phyloP scores from a whole-genome alignment of 805 yeast species.

The Cyberlindnera xylosilytica region DNA sequence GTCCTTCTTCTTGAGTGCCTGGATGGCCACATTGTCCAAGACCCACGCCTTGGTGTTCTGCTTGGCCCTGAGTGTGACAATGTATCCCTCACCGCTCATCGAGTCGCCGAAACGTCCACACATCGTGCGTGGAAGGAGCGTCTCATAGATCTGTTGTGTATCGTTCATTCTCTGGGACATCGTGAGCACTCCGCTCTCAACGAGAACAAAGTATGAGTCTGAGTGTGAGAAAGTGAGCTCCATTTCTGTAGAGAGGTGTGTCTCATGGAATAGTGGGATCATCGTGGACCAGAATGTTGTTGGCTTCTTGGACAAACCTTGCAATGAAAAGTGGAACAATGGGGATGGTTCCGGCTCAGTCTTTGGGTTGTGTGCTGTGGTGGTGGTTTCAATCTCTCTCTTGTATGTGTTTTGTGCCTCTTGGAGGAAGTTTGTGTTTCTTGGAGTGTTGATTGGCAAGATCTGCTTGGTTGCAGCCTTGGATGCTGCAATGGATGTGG shows the following conservation, averaged over 20 bases:
- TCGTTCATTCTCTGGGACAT: constrained; percentile 47
- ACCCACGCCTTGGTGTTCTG: constrained; percentile 69
- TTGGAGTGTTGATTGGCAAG: constrained; percentile 34
- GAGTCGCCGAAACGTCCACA: constrained; percentile 39
- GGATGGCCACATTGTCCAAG: constrained; percentile 45
- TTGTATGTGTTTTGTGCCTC: constrained; percentile 35
- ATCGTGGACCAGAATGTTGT: constrained; percentile 12
- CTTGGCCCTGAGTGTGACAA: constrained; percentile 51
- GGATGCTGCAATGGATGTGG: neutral
- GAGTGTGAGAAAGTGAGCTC: constrained; percentile 38
- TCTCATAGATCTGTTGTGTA: constrained; percentile 34
- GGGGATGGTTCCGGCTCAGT: constrained; percentile 12
- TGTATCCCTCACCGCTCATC: constrained; percentile 36
- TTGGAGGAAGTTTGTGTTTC: constrained; percentile 37
- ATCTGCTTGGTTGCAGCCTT: neutral
- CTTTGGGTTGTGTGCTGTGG: constrained; percentile 33
- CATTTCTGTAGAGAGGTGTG: constrained; percentile 46
- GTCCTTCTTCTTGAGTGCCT: constrained; percentile 46
- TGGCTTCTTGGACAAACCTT: constrained; percentile 11
- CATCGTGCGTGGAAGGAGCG: constrained; percentile 53
- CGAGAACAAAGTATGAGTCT: constrained; percentile 44
- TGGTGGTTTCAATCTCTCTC: constrained; percentile 9
- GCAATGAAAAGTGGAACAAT: constrained; percentile 11
- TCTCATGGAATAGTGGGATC: constrained; percentile 30
- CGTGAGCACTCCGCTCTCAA: constrained; percentile 54